Conservation (phyloP, 257 asterid genomes). For the Haberlea rhodopensis region DNA sequence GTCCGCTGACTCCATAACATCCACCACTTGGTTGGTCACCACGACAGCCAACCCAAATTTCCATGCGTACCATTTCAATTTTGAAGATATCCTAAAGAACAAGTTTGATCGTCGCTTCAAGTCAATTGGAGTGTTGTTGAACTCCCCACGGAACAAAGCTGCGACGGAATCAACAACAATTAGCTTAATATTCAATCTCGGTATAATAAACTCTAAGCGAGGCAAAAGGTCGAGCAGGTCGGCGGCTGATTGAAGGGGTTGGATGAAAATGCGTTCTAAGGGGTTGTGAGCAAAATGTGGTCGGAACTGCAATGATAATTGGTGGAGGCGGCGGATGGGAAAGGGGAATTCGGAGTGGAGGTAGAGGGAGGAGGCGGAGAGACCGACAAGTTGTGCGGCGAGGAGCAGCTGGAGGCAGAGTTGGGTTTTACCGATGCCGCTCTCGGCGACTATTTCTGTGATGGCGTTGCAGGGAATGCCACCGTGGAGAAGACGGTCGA, state of each 20-base stretch:
- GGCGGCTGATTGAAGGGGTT: slow-evolving; percentile 65
- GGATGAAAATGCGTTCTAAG: slow-evolving; percentile 42
- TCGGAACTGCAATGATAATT: slow-evolving; percentile 41
- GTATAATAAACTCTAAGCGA: slow-evolving; percentile 48
- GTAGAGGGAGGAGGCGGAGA: slow-evolving; percentile 72
- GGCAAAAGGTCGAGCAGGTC: slow-evolving; percentile 91
- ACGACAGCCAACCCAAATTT: slow-evolving; percentile 76
- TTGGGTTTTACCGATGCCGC: slow-evolving; percentile 94
- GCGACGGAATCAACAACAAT: slow-evolving; percentile 84
- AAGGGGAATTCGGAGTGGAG: slow-evolving; percentile 90
- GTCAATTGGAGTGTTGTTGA: slow-evolving; percentile 59
- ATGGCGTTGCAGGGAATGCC: slow-evolving; percentile 74
- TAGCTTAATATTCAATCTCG: slow-evolving; percentile 45
- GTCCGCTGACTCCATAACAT: slow-evolving; percentile 53
- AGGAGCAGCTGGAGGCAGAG: slow-evolving; percentile 86
- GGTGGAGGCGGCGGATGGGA: slow-evolving; percentile 77
- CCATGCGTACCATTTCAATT: slow-evolving; percentile 52
- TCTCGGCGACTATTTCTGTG: slow-evolving; percentile 85
- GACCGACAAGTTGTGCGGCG: slow-evolving; percentile 84
- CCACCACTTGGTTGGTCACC: slow-evolving; percentile 81
- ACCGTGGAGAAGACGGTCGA: slow-evolving; percentile 73
- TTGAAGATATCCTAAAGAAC: slow-evolving; percentile 72
- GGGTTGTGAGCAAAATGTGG: slow-evolving; percentile 46
- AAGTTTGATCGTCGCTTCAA: slow-evolving; percentile 59
- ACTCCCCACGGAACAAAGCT: slow-evolving; percentile 78